Percentiles rank a stretch among this genome's conserved stretches.
Evolutionary conservation across 2,329 filamentous ascomycete species (phyloP).

Genomic region (Cordyceps pruinosa): DNA sequence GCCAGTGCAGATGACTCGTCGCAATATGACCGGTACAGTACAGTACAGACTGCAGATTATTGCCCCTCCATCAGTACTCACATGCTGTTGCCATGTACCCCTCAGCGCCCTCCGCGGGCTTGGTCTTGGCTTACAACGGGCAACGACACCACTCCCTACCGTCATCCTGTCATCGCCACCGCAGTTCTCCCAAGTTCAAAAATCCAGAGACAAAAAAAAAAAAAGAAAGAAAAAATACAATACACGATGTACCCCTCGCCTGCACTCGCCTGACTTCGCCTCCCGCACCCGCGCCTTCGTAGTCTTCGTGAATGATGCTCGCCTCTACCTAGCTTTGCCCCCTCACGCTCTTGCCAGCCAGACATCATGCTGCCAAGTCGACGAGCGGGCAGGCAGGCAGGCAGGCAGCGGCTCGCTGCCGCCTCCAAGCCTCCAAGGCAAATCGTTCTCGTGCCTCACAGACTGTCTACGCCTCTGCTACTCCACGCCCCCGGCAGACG

Average conservation of each 20-base stretch:
- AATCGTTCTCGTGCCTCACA: background rate
- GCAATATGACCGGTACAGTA: background rate
- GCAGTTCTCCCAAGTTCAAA: background rate
- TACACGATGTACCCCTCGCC: background rate
- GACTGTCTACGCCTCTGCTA: background rate
- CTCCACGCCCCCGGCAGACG: background rate
- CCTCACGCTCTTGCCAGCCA: constrained; percentile 7
- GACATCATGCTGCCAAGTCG: background rate
- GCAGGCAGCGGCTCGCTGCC: background rate
- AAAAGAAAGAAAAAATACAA: background rate
- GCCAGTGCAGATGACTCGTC: constrained; percentile 1
- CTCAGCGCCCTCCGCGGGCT: background rate
- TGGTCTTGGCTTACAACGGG: no score
- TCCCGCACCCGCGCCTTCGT: constrained; percentile 3
- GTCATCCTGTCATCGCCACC: background rate
- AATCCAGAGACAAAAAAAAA: no score
- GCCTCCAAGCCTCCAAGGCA: background rate
- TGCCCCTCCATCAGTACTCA: background rate
- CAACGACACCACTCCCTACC: no score
- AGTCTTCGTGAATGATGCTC: background rate
- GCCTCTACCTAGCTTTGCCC: background rate
- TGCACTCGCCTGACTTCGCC: background rate
- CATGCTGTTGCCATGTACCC: background rate
- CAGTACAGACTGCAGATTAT: background rate
- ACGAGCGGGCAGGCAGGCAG: background rate